Evolutionary conservation across 257 asterid genomes (phyloP).

Genomic region (Capsicum baccatum): DNA sequence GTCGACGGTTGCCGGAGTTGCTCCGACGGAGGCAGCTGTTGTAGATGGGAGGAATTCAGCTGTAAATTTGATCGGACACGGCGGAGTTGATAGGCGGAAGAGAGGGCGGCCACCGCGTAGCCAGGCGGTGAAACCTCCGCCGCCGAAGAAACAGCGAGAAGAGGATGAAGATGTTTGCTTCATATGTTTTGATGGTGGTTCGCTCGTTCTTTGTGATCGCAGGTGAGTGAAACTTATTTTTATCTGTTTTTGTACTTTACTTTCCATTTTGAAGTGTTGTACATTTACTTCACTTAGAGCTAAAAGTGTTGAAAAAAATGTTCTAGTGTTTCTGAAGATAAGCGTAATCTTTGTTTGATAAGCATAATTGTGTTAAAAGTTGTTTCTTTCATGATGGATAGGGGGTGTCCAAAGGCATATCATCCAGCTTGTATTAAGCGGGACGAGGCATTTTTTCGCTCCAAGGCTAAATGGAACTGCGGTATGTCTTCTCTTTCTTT

Average conservation of each 20-base stretch:
- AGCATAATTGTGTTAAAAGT: constrained; percentile 24
- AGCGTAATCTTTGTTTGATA: constrained; percentile 10
- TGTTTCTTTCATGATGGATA: constrained; percentile 41
- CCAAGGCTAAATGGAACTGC: constrained; percentile 87
- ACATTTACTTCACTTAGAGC: constrained; percentile 14
- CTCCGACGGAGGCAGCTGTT: constrained; percentile 28
- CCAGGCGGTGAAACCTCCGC: constrained; percentile 53
- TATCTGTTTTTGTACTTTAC: neutral
- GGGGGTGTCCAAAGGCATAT: constrained; percentile 99
- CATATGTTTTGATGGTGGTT: constrained; percentile 95
- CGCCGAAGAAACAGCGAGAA: constrained; percentile 39
- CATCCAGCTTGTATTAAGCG: constrained; percentile 95
- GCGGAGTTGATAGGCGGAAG: constrained; percentile 56
- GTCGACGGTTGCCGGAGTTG: constrained; percentile 36
- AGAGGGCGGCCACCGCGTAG: constrained; percentile 76
- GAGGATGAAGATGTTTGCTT: constrained; percentile 96
- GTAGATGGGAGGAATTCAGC: constrained; percentile 25
- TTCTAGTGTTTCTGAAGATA: neutral
- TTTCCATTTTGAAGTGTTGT: constrained; percentile 14
- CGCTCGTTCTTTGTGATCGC: constrained; percentile 91
- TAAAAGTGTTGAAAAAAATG: neutral
- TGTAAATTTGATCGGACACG: constrained; percentile 39
- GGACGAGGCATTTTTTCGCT: constrained; percentile 78
- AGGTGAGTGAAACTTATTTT: constrained; percentile 58
- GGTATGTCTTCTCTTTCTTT: constrained; percentile 41